Base-by-base conservation (phyloP, 2,329 filamentous ascomycete species). In the Ophiocordyceps camponoti-rufipedis region DNA sequence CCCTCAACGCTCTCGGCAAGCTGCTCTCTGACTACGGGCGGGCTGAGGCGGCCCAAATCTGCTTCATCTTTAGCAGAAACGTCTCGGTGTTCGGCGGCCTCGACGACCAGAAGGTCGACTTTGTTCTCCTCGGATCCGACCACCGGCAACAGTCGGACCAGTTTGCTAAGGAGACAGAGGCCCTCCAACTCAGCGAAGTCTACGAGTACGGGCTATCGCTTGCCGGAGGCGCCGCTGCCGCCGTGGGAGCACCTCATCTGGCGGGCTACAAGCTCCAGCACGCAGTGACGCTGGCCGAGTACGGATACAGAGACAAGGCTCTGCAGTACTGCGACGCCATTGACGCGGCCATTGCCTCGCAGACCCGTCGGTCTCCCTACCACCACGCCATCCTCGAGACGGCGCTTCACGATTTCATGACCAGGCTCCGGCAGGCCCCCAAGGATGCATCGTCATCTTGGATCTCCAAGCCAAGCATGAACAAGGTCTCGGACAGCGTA, bases 391-490 rank as follows among this genome's bases (percentile, higher is more conserved):
- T 79, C 29, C 70, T 98, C 41, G 78, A 91, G 49, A 68, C 74
- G 11, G 75, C 79, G 29, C 74, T 96, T 8, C 87, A 94, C 48
- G 88, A 96, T 58, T 70, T 98, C 31, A 78, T 75, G 58, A 82
- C 81, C 51, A 80, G 89, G 48, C 68, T 99, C 38, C 88, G 82
- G 53, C 84, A 91, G 58, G 82, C 87, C 16, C 86, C 88, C 12
- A 85, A 82, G 56, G 86, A 91, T 52, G 79, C 75, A 46, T 80
- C 79, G 7, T 80, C 77, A 18, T 89, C 87, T 2, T 94, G 89
- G 85, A 91, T 98, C 45, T 82, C 86, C 1, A 94, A 91, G 61
- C 87, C 89, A 7, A 95, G 79, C 60, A 93, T 96, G 75, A 88
- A 93, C 61, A 94, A 93, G 62, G 86, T 96, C 0, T 91, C 88